Base-by-base conservation (phyloP, 2,329 filamentous ascomycete species). In the Sclerotinia sclerotiorum region DNA sequence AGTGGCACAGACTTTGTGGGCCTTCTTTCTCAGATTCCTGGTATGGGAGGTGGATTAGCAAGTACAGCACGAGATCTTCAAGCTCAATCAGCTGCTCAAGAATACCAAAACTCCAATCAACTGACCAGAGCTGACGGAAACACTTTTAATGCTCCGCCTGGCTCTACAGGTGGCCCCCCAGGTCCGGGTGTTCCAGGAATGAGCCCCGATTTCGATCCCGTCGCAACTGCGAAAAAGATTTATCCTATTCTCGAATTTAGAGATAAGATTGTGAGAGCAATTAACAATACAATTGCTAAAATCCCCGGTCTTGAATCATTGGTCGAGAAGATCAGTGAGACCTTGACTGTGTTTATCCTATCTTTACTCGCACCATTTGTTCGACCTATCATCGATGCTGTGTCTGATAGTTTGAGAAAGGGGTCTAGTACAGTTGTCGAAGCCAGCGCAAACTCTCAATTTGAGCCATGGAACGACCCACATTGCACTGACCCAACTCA, bases 241-340 rank as follows among this genome's bases (percentile, higher is more conserved):
- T 98, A 98, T 76, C 95, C 95, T 0, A 97, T 99, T 70, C 85
- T 99, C 0, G 86, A 92, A 70, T 99, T 98, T 83, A 87, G 94
- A 69, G 95, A 99, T 82, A 95, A 90, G 76, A 93, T 99, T 67
- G 94, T 97, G 63, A 92, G 92, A 73, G 87, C 89, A 15, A 93
- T 98, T 78, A 93, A 89, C 76, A 86, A 87, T 49, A 90, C 93
- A 66, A 92, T 98, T 72, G 88, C 93, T 74, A 97, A 95, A 82
- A 90, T 98, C 51, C 94, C 94, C 0, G 94, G 94, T 0, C 84
- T 98, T 4, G 93, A 97, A 80, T 85, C 89, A 70, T 83, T 97
- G 27, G 87, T 97, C 29, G 94, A 98, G 72, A 94, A 93, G 74
- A 97, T 99, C 75, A 92, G 91, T 68, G 95, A 99, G 81, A 94